Evolutionary conservation across 495 filamentous ascomycete genomes (phyloP), one percentile per base, ranked within the genome.

Genomic region (Aspergillus egyptiacus): DNA sequence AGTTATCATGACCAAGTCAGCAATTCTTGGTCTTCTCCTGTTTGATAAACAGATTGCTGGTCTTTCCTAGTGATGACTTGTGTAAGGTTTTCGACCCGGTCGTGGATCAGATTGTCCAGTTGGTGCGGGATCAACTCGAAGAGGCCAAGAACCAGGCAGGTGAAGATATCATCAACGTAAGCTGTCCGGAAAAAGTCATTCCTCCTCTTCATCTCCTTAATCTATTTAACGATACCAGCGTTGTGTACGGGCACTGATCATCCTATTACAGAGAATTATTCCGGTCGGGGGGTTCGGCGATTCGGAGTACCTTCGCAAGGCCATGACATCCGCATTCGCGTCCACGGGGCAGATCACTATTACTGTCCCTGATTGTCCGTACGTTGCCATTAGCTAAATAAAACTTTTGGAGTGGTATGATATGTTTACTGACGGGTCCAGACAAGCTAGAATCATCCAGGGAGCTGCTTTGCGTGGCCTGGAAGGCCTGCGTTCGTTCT

Each of bases 201-300:
- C n/a, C n/a, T 24, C 18, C 27, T 48, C 39, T 10, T 6, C 17
- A 7, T 31, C 25, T 19, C 13, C n/a, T 15, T 23, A 14, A 5
- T 17, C 17, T 15, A 22, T 7, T 15, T 24, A 34, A 41, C 14
- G 24, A 2, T 6, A 38, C n/a, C n/a, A 30, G 15, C 33, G 18
- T 27, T 2, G 2, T 14, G 6, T 10, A 9, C 52, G 61, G 17
- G 47, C 58, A 32, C 69, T 65, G 1, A 67, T 73, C 22, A n/a
- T 33, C n/a, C n/a, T n/a, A 2, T 13, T 13, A 7, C 11, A 74
- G 53, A 71, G 74, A 19, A 78, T 86, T 22, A 70, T 86, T n/a
- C 70, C 86, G 1, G 82, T 85, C n/a, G 84, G 84, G 5, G 84
- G 84, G 2, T 85, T 85, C 50, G 83, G 83, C 10, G 73, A 77